phyloP scores from a whole-genome alignment of 768 basidiomycete genomes.

The Boletus sensibilis region DNA sequence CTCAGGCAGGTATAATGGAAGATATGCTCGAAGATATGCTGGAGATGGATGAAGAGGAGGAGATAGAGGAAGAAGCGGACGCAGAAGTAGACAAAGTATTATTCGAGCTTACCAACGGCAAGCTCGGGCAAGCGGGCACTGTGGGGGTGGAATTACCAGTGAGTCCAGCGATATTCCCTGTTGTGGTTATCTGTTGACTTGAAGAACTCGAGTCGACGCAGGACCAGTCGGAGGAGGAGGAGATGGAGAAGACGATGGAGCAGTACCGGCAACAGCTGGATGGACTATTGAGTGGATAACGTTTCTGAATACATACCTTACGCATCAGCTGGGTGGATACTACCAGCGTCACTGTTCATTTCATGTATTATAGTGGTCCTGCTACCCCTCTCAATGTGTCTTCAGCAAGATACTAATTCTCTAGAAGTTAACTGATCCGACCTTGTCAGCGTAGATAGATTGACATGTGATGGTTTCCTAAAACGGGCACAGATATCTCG shows the following conservation, averaged over 20 bases:
- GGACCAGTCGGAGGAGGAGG: constrained; percentile 70
- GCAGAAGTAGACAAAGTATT: constrained; percentile 96
- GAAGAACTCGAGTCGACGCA: constrained; percentile 47
- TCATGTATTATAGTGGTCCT: constrained; percentile 9
- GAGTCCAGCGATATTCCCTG: constrained; percentile 31
- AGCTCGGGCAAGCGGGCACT: constrained; percentile 81
- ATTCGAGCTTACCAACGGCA: constrained; percentile 93
- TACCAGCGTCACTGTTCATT: not conserved
- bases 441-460: not conserved
- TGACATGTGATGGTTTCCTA: constrained; percentile 1
- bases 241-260: constrained; percentile 86
- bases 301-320: constrained; percentile 16
- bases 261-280: constrained; percentile 87
- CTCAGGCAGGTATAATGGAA: constrained; percentile 94
- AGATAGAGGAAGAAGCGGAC: constrained; percentile 94
- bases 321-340: not conserved
- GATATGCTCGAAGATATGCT: constrained; percentile 97
- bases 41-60: constrained; percentile 91
- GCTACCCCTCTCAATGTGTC: not conserved
- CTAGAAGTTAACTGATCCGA: not conserved
- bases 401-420: not conserved
- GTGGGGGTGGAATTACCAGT: constrained; percentile 77
- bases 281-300: constrained; percentile 65
- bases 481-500: constrained; percentile 3
- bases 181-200: constrained; percentile 7